Conservation (phyloP, 2,329 filamentous ascomycete species). For the Fusarium tanahbumbuense region DNA sequence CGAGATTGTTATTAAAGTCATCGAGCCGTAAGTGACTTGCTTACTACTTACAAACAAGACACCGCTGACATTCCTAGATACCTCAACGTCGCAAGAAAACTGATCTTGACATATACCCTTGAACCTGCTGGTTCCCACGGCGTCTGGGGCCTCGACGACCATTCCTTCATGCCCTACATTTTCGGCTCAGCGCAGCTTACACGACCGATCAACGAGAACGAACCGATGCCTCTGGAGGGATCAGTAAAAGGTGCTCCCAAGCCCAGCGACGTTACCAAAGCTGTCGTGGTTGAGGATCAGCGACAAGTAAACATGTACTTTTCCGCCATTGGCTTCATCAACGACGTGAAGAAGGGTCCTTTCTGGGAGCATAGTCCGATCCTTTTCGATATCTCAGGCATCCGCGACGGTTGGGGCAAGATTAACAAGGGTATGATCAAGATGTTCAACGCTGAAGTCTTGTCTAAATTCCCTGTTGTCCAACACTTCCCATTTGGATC, state of each 20-base stretch:
- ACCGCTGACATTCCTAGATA: slow-evolving; percentile 65
- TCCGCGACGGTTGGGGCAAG: slow-evolving; percentile 95
- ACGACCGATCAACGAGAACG: slow-evolving; percentile 73
- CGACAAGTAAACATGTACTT: slow-evolving; percentile 87
- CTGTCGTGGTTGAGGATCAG: slow-evolving; percentile 72
- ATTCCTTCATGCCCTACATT: slow-evolving; percentile 93
- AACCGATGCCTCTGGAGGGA: slow-evolving; percentile 79
- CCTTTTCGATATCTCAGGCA: slow-evolving; percentile 92
- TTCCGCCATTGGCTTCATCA: slow-evolving; percentile 94
- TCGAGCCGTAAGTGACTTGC: slow-evolving; percentile 76
- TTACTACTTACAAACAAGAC: neutral
- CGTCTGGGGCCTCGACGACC: slow-evolving; percentile 98
- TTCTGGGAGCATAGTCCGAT: slow-evolving; percentile 99
- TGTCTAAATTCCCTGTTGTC: slow-evolving; percentile 98
- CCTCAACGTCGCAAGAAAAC: slow-evolving; percentile 78
- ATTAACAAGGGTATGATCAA: slow-evolving; percentile 99
- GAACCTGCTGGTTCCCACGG: slow-evolving; percentile 97
- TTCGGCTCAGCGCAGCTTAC: slow-evolving; percentile 93
- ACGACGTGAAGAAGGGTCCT: slow-evolving; percentile 94
- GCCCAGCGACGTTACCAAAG: slow-evolving; percentile 75
- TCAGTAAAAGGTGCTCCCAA: slow-evolving; percentile 78
- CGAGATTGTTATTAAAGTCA: slow-evolving; percentile 81
- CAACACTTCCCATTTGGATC: slow-evolving; percentile 91
- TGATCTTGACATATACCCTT: slow-evolving; percentile 91
- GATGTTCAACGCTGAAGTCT: slow-evolving; percentile 97